A percentile compares a stretch with the other conserved stretches of the same genome.
phyloP scores from a whole-genome alignment of 2,329 filamentous ascomycete genomes.

The Nemania abortiva region DNA sequence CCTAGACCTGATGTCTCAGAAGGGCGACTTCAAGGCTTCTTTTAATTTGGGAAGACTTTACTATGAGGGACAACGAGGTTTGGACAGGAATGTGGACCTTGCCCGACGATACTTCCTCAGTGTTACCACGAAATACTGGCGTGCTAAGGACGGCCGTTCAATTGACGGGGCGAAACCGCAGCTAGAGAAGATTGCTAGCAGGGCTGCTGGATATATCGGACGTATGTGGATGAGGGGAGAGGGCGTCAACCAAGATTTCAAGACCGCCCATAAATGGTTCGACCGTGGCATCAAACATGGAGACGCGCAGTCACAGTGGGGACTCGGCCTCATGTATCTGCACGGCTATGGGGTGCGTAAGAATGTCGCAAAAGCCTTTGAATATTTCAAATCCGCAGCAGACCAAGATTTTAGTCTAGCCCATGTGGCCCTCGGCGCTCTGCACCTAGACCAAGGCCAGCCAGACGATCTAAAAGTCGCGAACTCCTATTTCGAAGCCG shows the following conservation, averaged over 20 bases:
- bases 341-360: conserved; percentile 77
- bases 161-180: conserved; percentile 76
- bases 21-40: conserved; percentile 88
- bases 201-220: conserved; percentile 87
- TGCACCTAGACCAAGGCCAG: conserved; percentile 87
- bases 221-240: conserved; percentile 92
- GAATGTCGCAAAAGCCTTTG: conserved; percentile 78
- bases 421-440: conserved; percentile 83
- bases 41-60: conserved; percentile 87
- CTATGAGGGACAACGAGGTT: conserved; percentile 84
- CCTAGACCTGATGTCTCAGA: conserved; percentile 87
- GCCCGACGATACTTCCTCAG: conserved; percentile 85
- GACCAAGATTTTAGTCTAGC: conserved; percentile 85
- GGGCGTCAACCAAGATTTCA: conserved; percentile 82
- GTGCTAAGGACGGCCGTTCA: conserved; percentile 75
- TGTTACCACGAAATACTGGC: conserved; percentile 86
- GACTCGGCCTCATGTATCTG: conserved; percentile 85
- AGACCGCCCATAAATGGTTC: conserved; percentile 84
- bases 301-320: conserved; percentile 87
- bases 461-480: conserved; percentile 79
- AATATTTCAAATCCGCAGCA: conserved; percentile 81
- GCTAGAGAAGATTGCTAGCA: conserved; percentile 82
- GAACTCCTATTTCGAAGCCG: conserved; percentile 88
- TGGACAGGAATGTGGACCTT: conserved; percentile 77
- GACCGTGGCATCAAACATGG: conserved; percentile 79